Evolutionary conservation across 257 asterid species (phyloP), one percentile per base, ranked within the genome.

Genomic region (Prunella vulgaris): DNA sequence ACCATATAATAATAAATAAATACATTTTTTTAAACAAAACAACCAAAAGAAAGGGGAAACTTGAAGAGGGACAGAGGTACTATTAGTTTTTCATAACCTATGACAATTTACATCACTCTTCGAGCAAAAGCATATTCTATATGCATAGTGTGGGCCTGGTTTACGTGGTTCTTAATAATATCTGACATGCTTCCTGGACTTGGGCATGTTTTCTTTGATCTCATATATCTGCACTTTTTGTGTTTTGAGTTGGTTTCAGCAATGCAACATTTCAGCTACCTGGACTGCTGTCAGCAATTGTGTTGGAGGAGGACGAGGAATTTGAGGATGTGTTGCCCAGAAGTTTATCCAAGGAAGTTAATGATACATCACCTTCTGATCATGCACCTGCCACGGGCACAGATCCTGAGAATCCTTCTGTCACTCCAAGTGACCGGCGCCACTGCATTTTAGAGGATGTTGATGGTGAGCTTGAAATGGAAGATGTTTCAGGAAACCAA

Each of bases 391-490:
- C n/a, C n/a, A n/a, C n/a, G n/a, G n/a, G n/a, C n/a, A n/a, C n/a
- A n/a, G 94, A 84, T 79, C 74, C 80, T 57, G 96, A 86, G 66
- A 80, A 70, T 64, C 76, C 68, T 59, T 44, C 64, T 10, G 77
- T 80, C 64, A 84, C 96, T 74, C 91, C 98, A 38, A 86, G 78
- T 76, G 96, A 90, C 76, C 84, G 88, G 68, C 93, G 86, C 62
- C 96, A 85, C 78, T 80, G 80, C 83, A 83, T 87, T 53, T 81
- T 92, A 77, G 96, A 92, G 79, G 97, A 88, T 70, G 98, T 92
- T 10, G 97, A 92, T 56, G 97, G 96, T 73, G 98, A 89, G 86
- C 98, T 89, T 73, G 98, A 92, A 80, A 92, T 92, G 98, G 98
- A 92, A 84, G 98, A 92, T 84, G 97, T 84, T 33, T 87, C 95